phyloP scores from a whole-genome alignment of 176 grass and related monocot genomes.

The Carex myosuroides region DNA sequence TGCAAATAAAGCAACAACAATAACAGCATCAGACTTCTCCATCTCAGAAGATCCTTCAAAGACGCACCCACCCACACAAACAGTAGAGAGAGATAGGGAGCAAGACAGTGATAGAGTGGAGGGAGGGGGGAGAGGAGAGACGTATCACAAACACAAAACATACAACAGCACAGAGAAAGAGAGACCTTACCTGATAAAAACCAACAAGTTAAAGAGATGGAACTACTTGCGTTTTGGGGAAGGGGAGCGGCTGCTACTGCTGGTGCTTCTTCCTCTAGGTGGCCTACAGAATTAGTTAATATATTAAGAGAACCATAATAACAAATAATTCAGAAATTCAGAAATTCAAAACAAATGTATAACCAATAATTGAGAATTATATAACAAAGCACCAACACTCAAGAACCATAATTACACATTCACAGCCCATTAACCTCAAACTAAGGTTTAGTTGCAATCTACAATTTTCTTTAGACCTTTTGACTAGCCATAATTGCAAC shows the following conservation, averaged over 20 bases:
- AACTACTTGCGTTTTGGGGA: conserved; percentile 61
- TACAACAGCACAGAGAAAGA: conserved; percentile 39
- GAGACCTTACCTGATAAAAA: conserved; percentile 43
- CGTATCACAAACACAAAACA: conserved; percentile 44
- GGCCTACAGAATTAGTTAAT: conserved; percentile 31
- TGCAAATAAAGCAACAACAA: background rate
- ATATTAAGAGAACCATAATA: background rate
- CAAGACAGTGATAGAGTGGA: background rate
- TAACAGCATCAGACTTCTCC: background rate
- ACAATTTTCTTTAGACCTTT: background rate
- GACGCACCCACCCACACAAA: background rate
- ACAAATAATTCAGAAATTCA: no score
- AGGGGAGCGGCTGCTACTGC: conserved; percentile 77
- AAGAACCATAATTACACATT: background rate
- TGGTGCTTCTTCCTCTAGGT: conserved; percentile 82
- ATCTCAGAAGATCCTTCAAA: conserved; percentile 4
- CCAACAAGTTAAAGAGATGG: background rate
- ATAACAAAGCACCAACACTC: background rate
- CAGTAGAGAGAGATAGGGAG: background rate
- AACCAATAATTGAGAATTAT: background rate
- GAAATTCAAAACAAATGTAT: background rate
- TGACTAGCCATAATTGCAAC: background rate
- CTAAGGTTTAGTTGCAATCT: background rate
- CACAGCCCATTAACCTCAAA: background rate
- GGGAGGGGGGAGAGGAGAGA: background rate